A percentile compares a stretch with the other conserved stretches of the same genome.
phyloP scores from a whole-genome alignment of 768 basidiomycete species.

The Russula abietina region DNA sequence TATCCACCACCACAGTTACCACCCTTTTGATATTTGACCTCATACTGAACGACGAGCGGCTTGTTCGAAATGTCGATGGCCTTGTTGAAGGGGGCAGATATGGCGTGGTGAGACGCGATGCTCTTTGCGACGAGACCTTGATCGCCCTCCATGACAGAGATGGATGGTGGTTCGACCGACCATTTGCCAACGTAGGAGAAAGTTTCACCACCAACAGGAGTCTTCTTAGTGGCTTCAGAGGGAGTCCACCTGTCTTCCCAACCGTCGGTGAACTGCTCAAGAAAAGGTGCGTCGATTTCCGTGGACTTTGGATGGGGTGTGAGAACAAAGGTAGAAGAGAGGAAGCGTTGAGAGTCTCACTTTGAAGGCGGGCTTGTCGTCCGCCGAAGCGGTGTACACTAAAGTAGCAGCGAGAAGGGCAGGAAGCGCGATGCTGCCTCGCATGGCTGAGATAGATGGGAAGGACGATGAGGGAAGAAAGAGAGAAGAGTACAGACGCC shows the following conservation, averaged over 20 bases:
- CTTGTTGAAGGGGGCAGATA: constrained; percentile 81
- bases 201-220: constrained; percentile 89
- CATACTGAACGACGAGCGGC: constrained; percentile 94
- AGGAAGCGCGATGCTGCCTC: constrained; percentile 83
- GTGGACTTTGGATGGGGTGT: constrained; percentile 49
- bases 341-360: constrained; percentile 31
- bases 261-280: constrained; percentile 94
- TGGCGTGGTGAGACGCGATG: constrained; percentile 98
- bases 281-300: constrained; percentile 75
- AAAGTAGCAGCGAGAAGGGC: constrained; percentile 54
- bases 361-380: constrained; percentile 60
- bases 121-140: constrained; percentile 91
- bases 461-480: constrained; percentile 35
- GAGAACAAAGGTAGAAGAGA: not conserved
- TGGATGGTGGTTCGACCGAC: constrained; percentile 85
- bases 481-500: constrained; percentile 27
- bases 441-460: constrained; percentile 54
- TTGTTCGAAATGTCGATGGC: constrained; percentile 76
- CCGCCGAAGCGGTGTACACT: constrained; percentile 56
- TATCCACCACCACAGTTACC: constrained; percentile 99
- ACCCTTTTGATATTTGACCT: constrained; percentile 99
- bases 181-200: constrained; percentile 98
- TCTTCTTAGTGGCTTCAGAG: constrained; percentile 97
- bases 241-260: constrained; percentile 93
- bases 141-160: constrained; percentile 75